phyloP scores from a whole-genome alignment of 2,329 filamentous ascomycete genomes.

The Ophiostoma sp. region DNA sequence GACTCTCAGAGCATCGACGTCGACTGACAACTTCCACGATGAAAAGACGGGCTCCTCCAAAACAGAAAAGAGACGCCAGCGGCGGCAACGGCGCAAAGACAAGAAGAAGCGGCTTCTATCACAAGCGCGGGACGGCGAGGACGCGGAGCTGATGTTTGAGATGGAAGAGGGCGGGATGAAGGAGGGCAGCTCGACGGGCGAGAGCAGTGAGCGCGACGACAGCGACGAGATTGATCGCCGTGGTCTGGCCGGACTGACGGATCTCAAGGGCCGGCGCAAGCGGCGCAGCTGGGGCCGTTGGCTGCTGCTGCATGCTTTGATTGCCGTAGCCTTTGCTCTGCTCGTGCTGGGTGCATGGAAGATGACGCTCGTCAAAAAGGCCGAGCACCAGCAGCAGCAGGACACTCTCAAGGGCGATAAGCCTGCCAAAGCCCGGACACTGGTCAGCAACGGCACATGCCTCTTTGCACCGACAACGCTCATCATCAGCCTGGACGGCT shows the following conservation, averaged over 20 bases:
- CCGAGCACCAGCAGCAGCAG: slow-evolving; percentile 11
- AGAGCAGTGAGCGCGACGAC: slow-evolving; percentile 61
- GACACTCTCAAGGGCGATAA: slow-evolving; percentile 28
- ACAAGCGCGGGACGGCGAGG: slow-evolving; percentile 62
- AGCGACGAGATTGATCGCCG: slow-evolving; percentile 61
- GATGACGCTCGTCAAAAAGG: slow-evolving; percentile 50
- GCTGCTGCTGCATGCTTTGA: slow-evolving; percentile 54
- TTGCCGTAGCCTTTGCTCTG: slow-evolving; percentile 56
- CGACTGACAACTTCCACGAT: slow-evolving; percentile 9
- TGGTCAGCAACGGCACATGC: slow-evolving; percentile 77
- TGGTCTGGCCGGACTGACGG: slow-evolving; percentile 50
- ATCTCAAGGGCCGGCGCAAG: slow-evolving; percentile 41
- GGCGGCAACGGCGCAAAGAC: slow-evolving; percentile 52
- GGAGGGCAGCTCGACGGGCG: slow-evolving; percentile 64
- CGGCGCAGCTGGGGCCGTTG: slow-evolving; percentile 47
- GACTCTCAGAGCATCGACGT: slow-evolving; percentile 43
- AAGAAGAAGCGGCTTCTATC: slow-evolving; percentile 56
- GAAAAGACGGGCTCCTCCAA: neutral
- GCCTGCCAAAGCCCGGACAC: slow-evolving; percentile 28
- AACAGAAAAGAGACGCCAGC: slow-evolving; percentile 43
- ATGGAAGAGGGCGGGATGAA: slow-evolving; percentile 80
- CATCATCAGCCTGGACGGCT: slow-evolving; percentile 90
- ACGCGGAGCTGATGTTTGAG: slow-evolving; percentile 80
- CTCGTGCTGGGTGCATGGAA: slow-evolving; percentile 60
- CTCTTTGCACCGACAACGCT: slow-evolving; percentile 90